phyloP scores from a whole-genome alignment of 176 grass and related monocot species.

The Phragmites australis region DNA sequence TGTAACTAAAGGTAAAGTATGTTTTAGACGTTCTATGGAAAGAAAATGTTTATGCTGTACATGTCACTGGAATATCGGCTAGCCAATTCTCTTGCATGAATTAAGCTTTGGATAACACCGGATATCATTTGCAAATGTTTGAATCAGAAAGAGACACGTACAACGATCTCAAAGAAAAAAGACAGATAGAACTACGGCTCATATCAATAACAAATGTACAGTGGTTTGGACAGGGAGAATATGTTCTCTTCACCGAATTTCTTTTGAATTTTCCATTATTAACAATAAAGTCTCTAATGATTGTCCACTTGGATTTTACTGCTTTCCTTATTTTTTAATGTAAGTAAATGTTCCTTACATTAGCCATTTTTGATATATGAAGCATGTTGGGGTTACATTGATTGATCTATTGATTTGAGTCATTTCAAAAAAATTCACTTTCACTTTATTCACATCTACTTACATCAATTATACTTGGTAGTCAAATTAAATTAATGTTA shows the following conservation, averaged over 20 bases:
- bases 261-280: neutral
- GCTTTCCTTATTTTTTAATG: too few relatives aligned
- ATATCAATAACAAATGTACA: conserved; percentile 17
- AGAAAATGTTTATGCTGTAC: neutral
- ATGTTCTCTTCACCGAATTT: conserved; percentile 20
- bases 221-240: conserved; percentile 12
- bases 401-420: neutral
- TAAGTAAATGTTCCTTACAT: neutral
- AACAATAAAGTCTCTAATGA: neutral
- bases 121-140: neutral
- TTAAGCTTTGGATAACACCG: neutral
- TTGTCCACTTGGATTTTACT: conserved; percentile 10
- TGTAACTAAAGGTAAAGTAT: too few relatives aligned
- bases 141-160: too few relatives aligned
- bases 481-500: too few relatives aligned
- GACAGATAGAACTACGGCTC: too few relatives aligned
- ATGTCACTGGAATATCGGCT: conserved; percentile 31
- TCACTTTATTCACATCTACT: too few relatives aligned
- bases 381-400: neutral
- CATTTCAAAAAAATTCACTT: too few relatives aligned
- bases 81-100: neutral
- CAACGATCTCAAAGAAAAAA: too few relatives aligned
- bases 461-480: too few relatives aligned
- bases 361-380: neutral
- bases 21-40: neutral